Evolutionary conservation across 352 stramenopile species (phyloP).

Genomic region (Globisporangium nodosum): DNA sequence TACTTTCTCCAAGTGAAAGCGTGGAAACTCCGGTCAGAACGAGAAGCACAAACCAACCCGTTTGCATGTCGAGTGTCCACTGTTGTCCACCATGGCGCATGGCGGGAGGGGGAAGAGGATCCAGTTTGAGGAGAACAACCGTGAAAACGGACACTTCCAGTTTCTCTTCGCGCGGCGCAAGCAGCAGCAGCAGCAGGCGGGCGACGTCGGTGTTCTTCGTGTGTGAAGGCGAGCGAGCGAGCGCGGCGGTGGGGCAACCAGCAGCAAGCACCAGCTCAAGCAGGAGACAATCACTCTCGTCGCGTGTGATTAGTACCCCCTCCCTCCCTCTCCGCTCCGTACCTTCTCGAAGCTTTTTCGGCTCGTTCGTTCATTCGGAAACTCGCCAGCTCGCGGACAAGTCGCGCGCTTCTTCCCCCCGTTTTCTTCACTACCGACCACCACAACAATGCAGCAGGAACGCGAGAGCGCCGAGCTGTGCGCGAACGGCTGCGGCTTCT

Average conservation of each 20-base stretch:
- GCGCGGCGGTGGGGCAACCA: neutral
- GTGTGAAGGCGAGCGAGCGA: neutral
- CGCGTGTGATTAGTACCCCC: neutral
- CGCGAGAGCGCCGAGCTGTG: conserved; percentile 70
- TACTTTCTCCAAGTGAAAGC: too few species aligned
- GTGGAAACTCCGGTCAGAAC: neutral
- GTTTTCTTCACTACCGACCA: neutral
- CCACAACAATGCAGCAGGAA: conserved; percentile 65
- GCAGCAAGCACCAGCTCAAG: neutral
- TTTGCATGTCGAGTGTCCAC: neutral
- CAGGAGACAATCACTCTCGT: conserved; percentile 1
- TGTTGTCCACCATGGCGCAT: neutral
- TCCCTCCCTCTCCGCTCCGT: neutral
- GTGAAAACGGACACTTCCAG: conserved; percentile 31
- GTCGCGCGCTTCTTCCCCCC: neutral
- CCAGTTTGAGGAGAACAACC: neutral
- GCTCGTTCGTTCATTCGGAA: neutral
- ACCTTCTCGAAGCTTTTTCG: conserved; percentile 4
- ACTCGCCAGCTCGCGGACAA: conserved; percentile 1
- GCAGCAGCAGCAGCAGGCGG: conserved; percentile 2
- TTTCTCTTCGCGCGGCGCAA: conserved; percentile 54
- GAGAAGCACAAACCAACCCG: neutral
- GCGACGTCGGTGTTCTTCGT: neutral
- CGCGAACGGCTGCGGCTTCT: conserved; percentile 74
- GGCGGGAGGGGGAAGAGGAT: neutral